phyloP scores from a whole-genome alignment of 305 asterid species.

The Rubia occidens region DNA sequence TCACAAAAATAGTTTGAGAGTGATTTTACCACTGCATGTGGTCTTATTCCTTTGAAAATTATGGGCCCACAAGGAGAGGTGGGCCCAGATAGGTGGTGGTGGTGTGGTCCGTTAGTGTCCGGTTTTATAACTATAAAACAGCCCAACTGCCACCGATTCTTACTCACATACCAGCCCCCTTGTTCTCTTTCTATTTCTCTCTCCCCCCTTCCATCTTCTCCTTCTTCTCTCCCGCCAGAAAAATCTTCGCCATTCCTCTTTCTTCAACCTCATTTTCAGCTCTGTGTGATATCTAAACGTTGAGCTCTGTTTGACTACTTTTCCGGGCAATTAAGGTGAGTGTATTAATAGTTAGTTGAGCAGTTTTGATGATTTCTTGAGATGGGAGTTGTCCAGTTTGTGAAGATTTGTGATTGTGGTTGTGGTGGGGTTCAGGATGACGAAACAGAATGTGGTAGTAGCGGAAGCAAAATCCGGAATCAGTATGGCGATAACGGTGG shows the following conservation, averaged over 20 bases:
- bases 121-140: constrained; percentile 48
- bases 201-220: not conserved
- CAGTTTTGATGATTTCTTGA: not conserved
- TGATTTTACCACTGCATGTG: too few relatives aligned
- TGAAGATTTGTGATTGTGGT: too few relatives aligned
- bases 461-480: constrained; percentile 42
- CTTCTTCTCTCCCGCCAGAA: not conserved
- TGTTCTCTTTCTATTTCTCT: constrained; percentile 11
- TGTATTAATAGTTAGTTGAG: not conserved
- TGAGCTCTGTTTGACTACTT: constrained; percentile 23
- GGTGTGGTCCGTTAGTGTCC: constrained; percentile 23
- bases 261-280: constrained; percentile 10
- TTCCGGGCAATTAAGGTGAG: not conserved
- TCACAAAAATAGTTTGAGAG: too few relatives aligned
- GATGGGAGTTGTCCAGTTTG: not conserved
- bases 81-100: not conserved
- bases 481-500: constrained; percentile 39
- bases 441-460: constrained; percentile 66
- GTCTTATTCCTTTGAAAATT: not conserved
- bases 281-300: constrained; percentile 18
- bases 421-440: constrained; percentile 29
- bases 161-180: constrained; percentile 10
- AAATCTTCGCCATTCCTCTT: not conserved
- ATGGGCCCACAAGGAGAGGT: not conserved
- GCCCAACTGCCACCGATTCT: constrained; percentile 28